Evolutionary conservation across 2,329 filamentous ascomycete species (phyloP), one percentile per base, ranked within the genome.

Genomic region (Paradendryphiella salina): DNA sequence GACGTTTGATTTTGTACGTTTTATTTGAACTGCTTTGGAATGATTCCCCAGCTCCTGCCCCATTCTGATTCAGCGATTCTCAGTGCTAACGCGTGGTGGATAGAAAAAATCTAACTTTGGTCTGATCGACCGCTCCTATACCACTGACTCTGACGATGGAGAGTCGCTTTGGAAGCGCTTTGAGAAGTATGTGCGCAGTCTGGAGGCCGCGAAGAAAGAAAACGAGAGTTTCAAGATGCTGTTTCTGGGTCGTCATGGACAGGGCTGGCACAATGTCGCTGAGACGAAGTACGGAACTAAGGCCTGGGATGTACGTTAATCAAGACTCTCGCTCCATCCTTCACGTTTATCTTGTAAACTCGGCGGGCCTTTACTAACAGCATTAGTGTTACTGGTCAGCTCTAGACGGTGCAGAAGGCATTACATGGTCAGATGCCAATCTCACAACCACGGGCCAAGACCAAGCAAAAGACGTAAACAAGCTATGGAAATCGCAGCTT

Each of bases 211-310:
- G 1, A 60, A 60, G 14, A 64, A 60, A n/a, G 64, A 71, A 2
- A 76, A 74, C 21, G 77, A 78, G 4, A 72, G 76, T 11, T 87
- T 85, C 75, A 89, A 89, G 70, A 77, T 90, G 6, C 67, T 90
- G 17, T 85, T 85, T 68, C 77, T 88, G 63, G 86, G 82, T 15
- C 81, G 87, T 32, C 87, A 90, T 67, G 87, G 87, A 8, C 80
- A 90, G 70, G 87, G 87, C 0, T 76, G 75, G 51, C 81, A 86
- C 65, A 86, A 86, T 64, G 82, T 84, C 13, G 86, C 85, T 7
- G 84, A 88, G 72, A 74, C 76, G n/a, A 85, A 79, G 63, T 88
- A 87, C 61, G 85, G 85, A 23, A 88, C 85, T 0, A 77, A 81
- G 5, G 82, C 81, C 5, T 89, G 86, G 86, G 85, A 89, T 66